Conservation (phyloP, 495 filamentous ascomycete genomes). For the Neurospora sp. region DNA sequence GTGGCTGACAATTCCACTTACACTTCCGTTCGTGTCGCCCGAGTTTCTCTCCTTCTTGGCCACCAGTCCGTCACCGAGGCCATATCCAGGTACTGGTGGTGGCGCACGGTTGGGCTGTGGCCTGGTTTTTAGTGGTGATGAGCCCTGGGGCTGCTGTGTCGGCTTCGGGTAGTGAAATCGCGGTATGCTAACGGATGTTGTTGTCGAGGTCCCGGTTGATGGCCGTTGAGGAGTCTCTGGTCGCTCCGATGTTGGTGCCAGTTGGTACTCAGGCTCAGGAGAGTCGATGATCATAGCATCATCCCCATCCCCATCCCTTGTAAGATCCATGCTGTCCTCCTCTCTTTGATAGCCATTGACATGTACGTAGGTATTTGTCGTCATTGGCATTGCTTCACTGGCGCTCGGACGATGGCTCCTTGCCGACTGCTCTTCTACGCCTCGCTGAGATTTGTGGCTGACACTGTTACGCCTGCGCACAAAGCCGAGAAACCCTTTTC, state of each 20-base stretch:
- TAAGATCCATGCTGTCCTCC: not conserved
- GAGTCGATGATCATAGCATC: constrained; percentile 12
- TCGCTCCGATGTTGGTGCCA: not conserved
- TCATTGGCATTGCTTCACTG: not conserved
- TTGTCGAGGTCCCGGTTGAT: not conserved
- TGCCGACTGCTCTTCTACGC: not conserved
- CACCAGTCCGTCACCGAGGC: not conserved
- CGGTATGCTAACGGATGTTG: constrained; percentile 3
- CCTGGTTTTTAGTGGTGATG: constrained; percentile 19
- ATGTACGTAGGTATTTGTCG: not conserved
- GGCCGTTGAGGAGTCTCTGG: not conserved
- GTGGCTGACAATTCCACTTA: not conserved
- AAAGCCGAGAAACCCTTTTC: not conserved
- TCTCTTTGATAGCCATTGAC: not conserved
- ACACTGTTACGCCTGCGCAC: not conserved
- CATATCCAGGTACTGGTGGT: constrained; percentile 20
- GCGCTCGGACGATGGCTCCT: constrained; percentile 1
- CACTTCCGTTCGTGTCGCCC: not conserved
- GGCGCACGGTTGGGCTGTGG: constrained; percentile 30
- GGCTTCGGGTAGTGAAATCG: constrained; percentile 14
- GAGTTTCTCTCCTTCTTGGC: not conserved
- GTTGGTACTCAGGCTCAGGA: constrained; percentile 2
- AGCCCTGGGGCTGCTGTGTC: not conserved
- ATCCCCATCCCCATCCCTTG: not conserved
- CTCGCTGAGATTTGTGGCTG: not conserved